Base-by-base conservation (phyloP, 2,329 filamentous ascomycete species). In the Daldinia sp. region DNA sequence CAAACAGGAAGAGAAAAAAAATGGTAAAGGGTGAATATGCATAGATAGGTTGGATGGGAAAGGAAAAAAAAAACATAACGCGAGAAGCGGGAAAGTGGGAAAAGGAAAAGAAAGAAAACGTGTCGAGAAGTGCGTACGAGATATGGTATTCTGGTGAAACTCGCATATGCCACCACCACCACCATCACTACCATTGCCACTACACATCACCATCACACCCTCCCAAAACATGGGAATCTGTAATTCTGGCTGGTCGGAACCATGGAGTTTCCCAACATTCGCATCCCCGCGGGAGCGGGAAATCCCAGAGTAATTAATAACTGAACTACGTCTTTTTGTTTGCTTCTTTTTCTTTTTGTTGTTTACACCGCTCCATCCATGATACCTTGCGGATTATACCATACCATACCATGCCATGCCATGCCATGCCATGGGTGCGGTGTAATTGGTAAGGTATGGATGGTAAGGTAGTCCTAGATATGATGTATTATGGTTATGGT, bases 111-210 rank as follows among this genome's bases (percentile, higher is more conserved):
- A 46, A 39, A 54, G 41, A 50, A 35, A 35, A 35, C 5, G 6
- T 10, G 10, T 13, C 35, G 12, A 39, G 35, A 39, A 39, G 20
- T 23, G 20, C 20, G 20, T 39, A 15, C 12, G 35, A 30, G 65
- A 44, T 12, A 71, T 67, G 67, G 63, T n/a, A 69, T 58, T 67
- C 46, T 63, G 56, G 67, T 64, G 65, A 66, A 68, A 66, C 51
- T 55, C 60, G 62, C 62, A 61, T 44, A 41, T 57, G 30, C 30
- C 9, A 6, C 9, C 30, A 6, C 30, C 9, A 6, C 30, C 9
- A 6, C 30, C 30, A 33, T 33, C 3, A 6, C 30, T 3, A 33
- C 9, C 30, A 2, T 6, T 33, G 1, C 30, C 30, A 33, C 30
- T 10, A 33, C 9, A 6, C 30, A 33, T 33, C 30, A 23, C 30